These are phyloP conservation scores for Euphorbia lathyris DNA, from an alignment of 345 rosid genomes.

Conservation along the genomic window DNA sequence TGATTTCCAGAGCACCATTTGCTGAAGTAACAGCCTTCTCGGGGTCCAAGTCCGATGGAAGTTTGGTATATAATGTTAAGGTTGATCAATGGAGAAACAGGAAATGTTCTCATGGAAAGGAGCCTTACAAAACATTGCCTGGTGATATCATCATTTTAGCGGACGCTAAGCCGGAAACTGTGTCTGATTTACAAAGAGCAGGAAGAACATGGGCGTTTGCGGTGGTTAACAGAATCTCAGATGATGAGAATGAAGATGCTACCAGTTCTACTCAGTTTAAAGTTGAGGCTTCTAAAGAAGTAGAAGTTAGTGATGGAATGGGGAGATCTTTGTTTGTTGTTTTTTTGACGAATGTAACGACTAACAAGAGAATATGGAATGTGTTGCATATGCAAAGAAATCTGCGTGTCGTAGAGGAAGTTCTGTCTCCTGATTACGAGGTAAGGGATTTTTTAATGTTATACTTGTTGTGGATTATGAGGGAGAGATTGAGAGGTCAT, in stretches of 20 bases:
- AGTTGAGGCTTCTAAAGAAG: no score
- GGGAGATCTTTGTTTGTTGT: constrained; percentile 14
- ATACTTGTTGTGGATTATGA: no score
- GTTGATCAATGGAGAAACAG: no score
- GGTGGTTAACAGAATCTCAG: constrained; percentile 6
- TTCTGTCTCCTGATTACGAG: no score
- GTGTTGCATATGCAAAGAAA: constrained; percentile 26
- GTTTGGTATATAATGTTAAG: no score
- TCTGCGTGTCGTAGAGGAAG: no score
- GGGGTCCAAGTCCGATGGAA: no score
- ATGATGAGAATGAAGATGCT: constrained; percentile 9
- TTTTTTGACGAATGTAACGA: constrained; percentile 29
- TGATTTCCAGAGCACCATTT: constrained; percentile 9
- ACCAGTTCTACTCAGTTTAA: no score
- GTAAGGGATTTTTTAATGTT: no score
- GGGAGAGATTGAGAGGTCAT: no score
- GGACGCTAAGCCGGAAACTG: constrained; percentile 32
- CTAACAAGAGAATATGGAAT: constrained; percentile 38
- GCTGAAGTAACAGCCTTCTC: neutral
- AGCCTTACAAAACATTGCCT: constrained; percentile 39
- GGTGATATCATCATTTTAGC: constrained; percentile 41
- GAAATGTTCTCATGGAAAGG: no score
- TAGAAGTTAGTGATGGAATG: no score
- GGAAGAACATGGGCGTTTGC: constrained; percentile 36
- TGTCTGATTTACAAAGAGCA: constrained; percentile 30